These are phyloP conservation scores for Myxozyma vanderwaltii DNA, from an alignment of 805 yeast species.

Conservation along the genomic window DNA sequence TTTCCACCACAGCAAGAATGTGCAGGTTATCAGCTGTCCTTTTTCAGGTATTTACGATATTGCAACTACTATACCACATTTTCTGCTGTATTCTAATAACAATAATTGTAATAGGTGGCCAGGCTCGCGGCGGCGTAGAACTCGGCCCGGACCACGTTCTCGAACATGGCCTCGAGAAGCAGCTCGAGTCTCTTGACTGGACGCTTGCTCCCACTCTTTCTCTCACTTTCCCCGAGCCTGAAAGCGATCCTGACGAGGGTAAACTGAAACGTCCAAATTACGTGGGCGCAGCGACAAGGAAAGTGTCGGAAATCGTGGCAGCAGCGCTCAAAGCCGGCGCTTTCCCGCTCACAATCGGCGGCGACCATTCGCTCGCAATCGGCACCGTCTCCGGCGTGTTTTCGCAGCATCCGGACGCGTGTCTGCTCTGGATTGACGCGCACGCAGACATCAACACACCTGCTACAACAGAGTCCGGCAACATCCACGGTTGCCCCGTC, in stretches of 20 bases:
- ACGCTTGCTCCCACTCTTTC: conserved; percentile 40
- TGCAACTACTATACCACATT: too few relatives aligned
- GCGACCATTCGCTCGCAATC: conserved; percentile 95
- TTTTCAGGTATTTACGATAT: conserved; percentile 66
- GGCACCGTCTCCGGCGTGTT: conserved; percentile 88
- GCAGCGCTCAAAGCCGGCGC: conserved; percentile 52
- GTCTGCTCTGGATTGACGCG: conserved; percentile 95
- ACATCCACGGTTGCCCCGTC: conserved; percentile 95
- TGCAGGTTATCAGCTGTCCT: conserved; percentile 83
- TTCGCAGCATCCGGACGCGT: conserved; percentile 78
- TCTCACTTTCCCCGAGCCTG: conserved; percentile 43
- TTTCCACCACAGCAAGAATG: conserved; percentile 55
- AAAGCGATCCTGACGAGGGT: conserved; percentile 52
- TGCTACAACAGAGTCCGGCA: conserved; percentile 78
- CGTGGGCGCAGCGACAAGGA: conserved; percentile 72
- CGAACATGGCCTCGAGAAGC: conserved; percentile 66
- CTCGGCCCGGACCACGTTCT: conserved; percentile 84
- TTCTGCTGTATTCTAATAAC: background rate
- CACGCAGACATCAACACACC: conserved; percentile 97
- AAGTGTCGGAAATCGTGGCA: conserved; percentile 62
- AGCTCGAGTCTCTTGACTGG: conserved; percentile 76
- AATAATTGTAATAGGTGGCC: conserved; percentile 72
- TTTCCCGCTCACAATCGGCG: conserved; percentile 87
- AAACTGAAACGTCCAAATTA: conserved; percentile 70
- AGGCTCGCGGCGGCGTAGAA: conserved; percentile 91